Conservation (phyloP, 768 basidiomycete genomes). For the Macrolepiota dolichaula region DNA sequence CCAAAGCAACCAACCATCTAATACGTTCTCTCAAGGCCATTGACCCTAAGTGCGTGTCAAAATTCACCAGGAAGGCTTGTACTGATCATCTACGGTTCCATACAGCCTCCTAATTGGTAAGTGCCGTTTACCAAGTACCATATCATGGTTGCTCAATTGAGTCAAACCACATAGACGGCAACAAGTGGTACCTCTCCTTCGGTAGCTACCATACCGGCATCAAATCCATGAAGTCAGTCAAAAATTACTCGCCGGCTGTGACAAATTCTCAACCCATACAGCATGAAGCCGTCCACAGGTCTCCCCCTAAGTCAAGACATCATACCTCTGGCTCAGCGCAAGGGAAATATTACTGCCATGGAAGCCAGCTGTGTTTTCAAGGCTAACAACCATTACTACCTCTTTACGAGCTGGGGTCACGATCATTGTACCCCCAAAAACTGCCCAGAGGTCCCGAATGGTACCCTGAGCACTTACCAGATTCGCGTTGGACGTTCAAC, state of each 20-base stretch:
- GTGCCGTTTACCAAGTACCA: neutral
- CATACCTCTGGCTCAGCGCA: constrained; percentile 42
- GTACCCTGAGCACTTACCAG: constrained; percentile 52
- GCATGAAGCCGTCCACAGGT: constrained; percentile 37
- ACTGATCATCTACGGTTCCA: neutral
- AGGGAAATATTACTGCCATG: constrained; percentile 40
- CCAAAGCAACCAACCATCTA: neutral
- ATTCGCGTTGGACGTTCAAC: constrained; percentile 53
- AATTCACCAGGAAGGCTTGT: neutral
- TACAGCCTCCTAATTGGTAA: constrained; percentile 29
- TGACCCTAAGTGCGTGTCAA: constrained; percentile 43
- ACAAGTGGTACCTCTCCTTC: constrained; percentile 45
- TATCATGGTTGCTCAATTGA: neutral
- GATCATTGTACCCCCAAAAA: constrained; percentile 30
- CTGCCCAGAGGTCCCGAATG: constrained; percentile 14
- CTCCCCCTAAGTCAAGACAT: constrained; percentile 34
- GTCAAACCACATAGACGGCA: constrained; percentile 25
- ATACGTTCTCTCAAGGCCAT: constrained; percentile 35
- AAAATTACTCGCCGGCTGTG: neutral
- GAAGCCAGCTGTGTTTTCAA: constrained; percentile 50
- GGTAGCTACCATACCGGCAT: constrained; percentile 60
- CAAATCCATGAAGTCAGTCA: constrained; percentile 30
- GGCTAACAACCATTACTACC: constrained; percentile 43
- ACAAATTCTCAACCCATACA: constrained; percentile 10
- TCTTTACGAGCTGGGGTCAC: constrained; percentile 54